Percentiles rank a stretch among this genome's conserved stretches.
Evolutionary conservation across 805 yeast genomes (phyloP).

Genomic region (Isabelozyma pseudorhagii): DNA sequence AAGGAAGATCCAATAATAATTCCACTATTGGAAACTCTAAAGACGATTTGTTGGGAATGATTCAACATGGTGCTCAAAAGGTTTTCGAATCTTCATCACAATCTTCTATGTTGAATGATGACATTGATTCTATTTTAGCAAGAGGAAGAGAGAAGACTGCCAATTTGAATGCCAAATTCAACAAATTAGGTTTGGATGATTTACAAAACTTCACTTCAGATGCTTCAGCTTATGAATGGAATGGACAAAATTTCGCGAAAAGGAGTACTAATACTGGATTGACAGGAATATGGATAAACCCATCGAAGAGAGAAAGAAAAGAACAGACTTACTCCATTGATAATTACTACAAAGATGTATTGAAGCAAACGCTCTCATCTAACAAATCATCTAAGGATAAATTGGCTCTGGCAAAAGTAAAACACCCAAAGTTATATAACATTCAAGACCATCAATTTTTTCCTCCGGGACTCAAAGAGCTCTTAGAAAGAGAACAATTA

Average conservation of each 20-base stretch:
- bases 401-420: conserved; percentile 27
- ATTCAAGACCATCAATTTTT: conserved; percentile 76
- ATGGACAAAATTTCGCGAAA: conserved; percentile 81
- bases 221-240: conserved; percentile 93
- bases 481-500: conserved; percentile 63
- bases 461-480: conserved; percentile 48
- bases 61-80: conserved; percentile 92
- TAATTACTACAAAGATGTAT: conserved; percentile 70
- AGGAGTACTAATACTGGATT: conserved; percentile 33
- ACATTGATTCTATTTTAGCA: conserved; percentile 78
- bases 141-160: conserved; percentile 83
- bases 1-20: conserved; percentile 62
- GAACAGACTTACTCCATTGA: conserved; percentile 78
- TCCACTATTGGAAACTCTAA: conserved; percentile 55
- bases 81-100: conserved; percentile 59
- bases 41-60: conserved; percentile 90
- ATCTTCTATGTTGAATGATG: conserved; percentile 47
- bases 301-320: conserved; percentile 70
- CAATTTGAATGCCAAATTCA: conserved; percentile 74
- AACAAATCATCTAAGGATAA: conserved; percentile 9
- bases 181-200: conserved; percentile 87
- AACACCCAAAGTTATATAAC: conserved; percentile 61
- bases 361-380: conserved; percentile 31
- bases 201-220: conserved; percentile 88
- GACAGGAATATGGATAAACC: conserved; percentile 64